Percentiles rank a stretch among this genome's conserved stretches.
These are phyloP conservation scores for Tetratostichococcus sp. DNA, from an alignment of 139 green algal species.

Conservation along the genomic window DNA sequence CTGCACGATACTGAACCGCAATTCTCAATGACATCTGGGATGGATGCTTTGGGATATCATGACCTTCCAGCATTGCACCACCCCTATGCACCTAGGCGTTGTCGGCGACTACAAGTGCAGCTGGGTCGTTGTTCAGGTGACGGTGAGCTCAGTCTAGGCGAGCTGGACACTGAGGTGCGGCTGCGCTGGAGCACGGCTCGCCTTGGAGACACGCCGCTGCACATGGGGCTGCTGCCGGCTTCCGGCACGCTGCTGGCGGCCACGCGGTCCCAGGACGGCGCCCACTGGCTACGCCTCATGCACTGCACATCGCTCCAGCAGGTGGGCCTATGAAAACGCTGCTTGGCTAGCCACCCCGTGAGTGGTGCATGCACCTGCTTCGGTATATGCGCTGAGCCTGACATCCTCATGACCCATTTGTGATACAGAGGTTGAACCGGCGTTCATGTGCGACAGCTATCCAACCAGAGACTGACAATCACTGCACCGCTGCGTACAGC, in stretches of 20 bases:
- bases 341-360: not conserved
- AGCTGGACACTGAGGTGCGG: not conserved
- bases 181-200: not conserved
- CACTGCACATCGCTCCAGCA: not conserved
- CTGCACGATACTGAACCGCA: too few species aligned
- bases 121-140: too few species aligned
- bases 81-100: too few species aligned
- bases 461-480: too few species aligned
- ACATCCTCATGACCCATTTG: too few species aligned
- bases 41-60: too few species aligned
- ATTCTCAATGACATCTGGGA: too few species aligned
- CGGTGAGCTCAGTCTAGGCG: not conserved
- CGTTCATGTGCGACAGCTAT: too few species aligned
- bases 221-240: not conserved
- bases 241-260: not conserved
- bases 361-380: not conserved
- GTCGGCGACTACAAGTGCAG: too few species aligned
- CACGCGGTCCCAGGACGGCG: not conserved
- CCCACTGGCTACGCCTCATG: not conserved
- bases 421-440: not conserved
- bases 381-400: too few species aligned
- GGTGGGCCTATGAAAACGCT: not conserved
- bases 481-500: not conserved
- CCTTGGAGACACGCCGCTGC: not conserved
- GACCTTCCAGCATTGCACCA: too few species aligned